Conservation (phyloP, 345 rosid genomes). For the Pistacia vera region DNA sequence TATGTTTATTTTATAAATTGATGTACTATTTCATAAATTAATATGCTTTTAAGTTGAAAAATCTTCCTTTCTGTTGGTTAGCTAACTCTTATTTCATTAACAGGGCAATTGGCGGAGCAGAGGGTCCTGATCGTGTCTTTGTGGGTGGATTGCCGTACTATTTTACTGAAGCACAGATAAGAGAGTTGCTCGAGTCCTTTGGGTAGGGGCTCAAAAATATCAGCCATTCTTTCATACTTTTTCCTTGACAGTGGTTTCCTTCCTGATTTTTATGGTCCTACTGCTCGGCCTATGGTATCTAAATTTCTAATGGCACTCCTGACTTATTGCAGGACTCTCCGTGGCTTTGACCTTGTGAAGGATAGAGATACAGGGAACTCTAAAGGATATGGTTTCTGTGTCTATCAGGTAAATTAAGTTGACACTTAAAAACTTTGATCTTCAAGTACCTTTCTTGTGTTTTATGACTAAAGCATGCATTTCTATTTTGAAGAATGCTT, state of each 20-base stretch:
- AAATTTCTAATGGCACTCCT: slow-evolving; percentile 8
- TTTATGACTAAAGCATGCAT: neutral
- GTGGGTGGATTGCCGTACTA: slow-evolving; percentile 45
- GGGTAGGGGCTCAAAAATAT: slow-evolving; percentile 20
- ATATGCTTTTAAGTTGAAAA: slow-evolving; percentile 3
- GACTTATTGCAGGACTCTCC: slow-evolving; percentile 26
- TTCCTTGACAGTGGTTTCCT: neutral
- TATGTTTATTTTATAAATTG: neutral
- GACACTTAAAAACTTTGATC: neutral
- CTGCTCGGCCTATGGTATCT: neutral
- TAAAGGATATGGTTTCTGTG: slow-evolving; percentile 35
- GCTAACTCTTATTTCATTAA: slow-evolving; percentile 7
- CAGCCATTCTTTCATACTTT: neutral
- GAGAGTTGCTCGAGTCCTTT: slow-evolving; percentile 38
- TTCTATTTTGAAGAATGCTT: slow-evolving; percentile 3
- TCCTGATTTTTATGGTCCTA: neutral
- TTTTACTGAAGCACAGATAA: slow-evolving; percentile 36
- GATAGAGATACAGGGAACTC: slow-evolving; percentile 39
- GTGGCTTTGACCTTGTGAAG: slow-evolving; percentile 35
- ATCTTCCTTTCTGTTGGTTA: neutral
- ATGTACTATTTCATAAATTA: neutral
- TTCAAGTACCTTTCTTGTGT: neutral
- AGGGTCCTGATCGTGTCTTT: slow-evolving; percentile 42
- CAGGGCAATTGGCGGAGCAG: slow-evolving; percentile 32
- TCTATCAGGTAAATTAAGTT: slow-evolving; percentile 24